These are phyloP conservation scores for Ceratocystis albifundus DNA, from an alignment of 2,329 filamentous ascomycete genomes.

Conservation along the genomic window DNA sequence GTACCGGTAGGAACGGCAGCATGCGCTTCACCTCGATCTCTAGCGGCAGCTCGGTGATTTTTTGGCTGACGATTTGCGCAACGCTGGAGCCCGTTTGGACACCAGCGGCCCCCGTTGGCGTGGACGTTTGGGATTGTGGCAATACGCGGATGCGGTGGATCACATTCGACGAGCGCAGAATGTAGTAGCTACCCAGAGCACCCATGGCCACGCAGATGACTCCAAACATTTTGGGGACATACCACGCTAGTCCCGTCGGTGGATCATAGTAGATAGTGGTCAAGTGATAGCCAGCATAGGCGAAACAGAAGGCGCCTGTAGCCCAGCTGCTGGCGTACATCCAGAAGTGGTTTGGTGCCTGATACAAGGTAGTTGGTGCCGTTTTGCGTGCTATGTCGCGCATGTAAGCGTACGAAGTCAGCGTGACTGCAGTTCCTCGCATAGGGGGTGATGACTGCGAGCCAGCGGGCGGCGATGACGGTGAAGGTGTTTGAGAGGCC, in stretches of 20 bases:
- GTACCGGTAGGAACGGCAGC: constrained; percentile 38
- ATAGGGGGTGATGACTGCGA: constrained; percentile 22
- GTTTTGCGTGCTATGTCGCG: constrained; percentile 45
- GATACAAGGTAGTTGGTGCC: constrained; percentile 50
- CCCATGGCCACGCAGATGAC: constrained; percentile 49
- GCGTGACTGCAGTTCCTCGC: constrained; percentile 22
- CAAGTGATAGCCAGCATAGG: constrained; percentile 41
- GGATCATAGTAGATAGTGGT: constrained; percentile 39
- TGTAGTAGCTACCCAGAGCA: constrained; percentile 47
- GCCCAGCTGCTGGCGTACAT: constrained; percentile 51
- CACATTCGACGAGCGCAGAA: constrained; percentile 46
- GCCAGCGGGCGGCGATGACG: too few species aligned
- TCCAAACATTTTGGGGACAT: constrained; percentile 47
- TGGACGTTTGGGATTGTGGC: constrained; percentile 29
- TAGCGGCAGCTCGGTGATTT: constrained; percentile 34
- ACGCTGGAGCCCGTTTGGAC: constrained; percentile 21
- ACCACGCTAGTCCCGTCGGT: constrained; percentile 42
- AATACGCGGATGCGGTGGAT: constrained; percentile 48
- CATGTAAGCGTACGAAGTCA: constrained; percentile 36
- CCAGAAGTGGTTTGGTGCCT: constrained; percentile 51
- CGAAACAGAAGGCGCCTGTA: constrained; percentile 43
- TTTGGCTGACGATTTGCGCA: constrained; percentile 24
- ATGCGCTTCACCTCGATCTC: constrained; percentile 43
- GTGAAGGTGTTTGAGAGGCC: not conserved
- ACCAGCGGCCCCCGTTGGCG: constrained; percentile 11